Evolutionary conservation across 228 moss, liverwort and hornwort species (phyloP), one percentile per base, ranked within the genome.

Genomic region (Sphagnum magellanicum): DNA sequence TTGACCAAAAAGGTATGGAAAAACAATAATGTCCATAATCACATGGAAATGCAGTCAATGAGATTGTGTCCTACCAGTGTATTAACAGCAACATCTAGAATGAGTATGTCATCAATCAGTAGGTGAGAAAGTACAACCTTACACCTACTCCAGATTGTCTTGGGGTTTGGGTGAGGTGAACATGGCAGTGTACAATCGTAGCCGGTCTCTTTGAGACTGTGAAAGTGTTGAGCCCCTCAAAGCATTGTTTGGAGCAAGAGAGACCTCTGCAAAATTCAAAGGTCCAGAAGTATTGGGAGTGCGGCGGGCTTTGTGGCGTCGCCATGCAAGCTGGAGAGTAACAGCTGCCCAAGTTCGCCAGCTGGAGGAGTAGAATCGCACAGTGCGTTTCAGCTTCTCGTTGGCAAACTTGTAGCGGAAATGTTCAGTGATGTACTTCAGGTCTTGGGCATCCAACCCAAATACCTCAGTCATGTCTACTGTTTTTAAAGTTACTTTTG

Each of bases 261-360:
- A 58, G 6, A 53, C 68, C 17, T 68, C 68, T 0, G 68, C 55
- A 57, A 32, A 68, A 58, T 62, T 51, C 8, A 64, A 14, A 14
- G 64, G 64, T 48, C 64, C 64, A 48, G 60, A 50, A 49, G n/a
- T 46, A n/a, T 49, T 63, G 4, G 61, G 61, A 15, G 52, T 9
- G 6, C 17, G 53, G 16, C 74, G 73, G 8, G 71, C 72, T n/a
- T 81, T 77, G 67, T 78, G 80, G 3, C 78, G 73, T 14, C 77
- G 75, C 86, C 82, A 83, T 0, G 77, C 78, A 9, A 83, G 58
- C 65, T 83, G 80, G 50, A 86, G 76, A 0, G 79, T 82, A 10
- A 80, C 77, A 4, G 86, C 82, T 13, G 86, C 83, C 82, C 80
- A 86, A 1, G 71, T 83, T 57, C 79, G 79, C 86, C 83, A 83